A percentile compares a stretch with the other conserved stretches of the same genome.
Conservation (phyloP, 306 rosid species). For the Citrullus amarus region DNA sequence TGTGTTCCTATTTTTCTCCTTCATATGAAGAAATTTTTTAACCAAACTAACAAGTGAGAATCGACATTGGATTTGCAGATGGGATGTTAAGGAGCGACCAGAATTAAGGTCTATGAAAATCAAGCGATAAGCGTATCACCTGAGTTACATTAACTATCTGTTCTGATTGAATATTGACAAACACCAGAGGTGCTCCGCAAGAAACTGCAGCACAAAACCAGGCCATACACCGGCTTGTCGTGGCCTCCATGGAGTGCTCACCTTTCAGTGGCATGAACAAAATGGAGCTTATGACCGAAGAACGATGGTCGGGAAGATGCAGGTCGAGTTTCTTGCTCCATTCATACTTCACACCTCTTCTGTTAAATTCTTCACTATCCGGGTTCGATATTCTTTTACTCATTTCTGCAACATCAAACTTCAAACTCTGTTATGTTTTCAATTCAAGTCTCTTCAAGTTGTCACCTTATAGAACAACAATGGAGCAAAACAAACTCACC, state of each 20-base stretch:
- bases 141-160: slow-evolving; percentile 16
- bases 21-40: not conserved
- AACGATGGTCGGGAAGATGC: slow-evolving; percentile 38
- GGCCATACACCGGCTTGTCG: slow-evolving; percentile 59
- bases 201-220: slow-evolving; percentile 70
- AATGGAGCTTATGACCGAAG: slow-evolving; percentile 50
- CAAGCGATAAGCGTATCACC: slow-evolving; percentile 14
- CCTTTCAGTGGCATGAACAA: slow-evolving; percentile 37
- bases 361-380: slow-evolving; percentile 25
- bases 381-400: slow-evolving; percentile 28
- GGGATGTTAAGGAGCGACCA: not conserved
- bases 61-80: not conserved
- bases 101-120: not conserved
- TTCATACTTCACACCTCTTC: slow-evolving; percentile 43
- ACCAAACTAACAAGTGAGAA: not conserved
- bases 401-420: slow-evolving; percentile 30
- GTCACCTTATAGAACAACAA: not conserved
- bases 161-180: slow-evolving; percentile 69
- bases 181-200: slow-evolving; percentile 62
- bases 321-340: slow-evolving; percentile 46
- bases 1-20: slow-evolving; percentile 22
- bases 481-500: slow-evolving; percentile 21
- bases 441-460: not conserved
- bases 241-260: slow-evolving; percentile 36
- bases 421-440: not conserved